Evolutionary conservation across 768 basidiomycete genomes (phyloP).

Genomic region (Cyclocybe cylindracea): DNA sequence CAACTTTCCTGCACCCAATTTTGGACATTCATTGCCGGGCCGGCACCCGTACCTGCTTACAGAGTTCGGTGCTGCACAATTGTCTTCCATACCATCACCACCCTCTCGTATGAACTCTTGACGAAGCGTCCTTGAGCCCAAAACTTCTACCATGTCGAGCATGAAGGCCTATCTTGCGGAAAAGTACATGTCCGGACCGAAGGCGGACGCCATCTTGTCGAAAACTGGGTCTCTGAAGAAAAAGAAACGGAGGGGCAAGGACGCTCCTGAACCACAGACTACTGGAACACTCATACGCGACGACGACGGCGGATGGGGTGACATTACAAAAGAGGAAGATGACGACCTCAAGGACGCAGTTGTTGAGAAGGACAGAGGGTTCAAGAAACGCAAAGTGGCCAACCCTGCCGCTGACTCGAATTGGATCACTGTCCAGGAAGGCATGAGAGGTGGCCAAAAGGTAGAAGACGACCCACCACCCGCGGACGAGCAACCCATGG

Average conservation of each 20-base stretch:
- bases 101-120: too few relatives aligned
- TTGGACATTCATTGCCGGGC: too few relatives aligned
- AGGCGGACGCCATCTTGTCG: conserved; percentile 92
- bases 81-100: too few relatives aligned
- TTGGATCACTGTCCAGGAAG: conserved; percentile 71
- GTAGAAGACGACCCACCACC: conserved; percentile 54
- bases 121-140: not conserved
- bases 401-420: conserved; percentile 45
- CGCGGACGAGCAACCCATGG: conserved; percentile 67
- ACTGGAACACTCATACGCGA: conserved; percentile 49
- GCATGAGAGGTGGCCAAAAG: conserved; percentile 23
- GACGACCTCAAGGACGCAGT: conserved; percentile 66
- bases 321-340: conserved; percentile 41
- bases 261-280: conserved; percentile 19
- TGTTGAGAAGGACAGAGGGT: conserved; percentile 72
- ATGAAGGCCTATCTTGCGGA: conserved; percentile 86
- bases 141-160: conserved; percentile 35
- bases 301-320: conserved; percentile 75
- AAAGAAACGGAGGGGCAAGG: conserved; percentile 70
- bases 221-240: conserved; percentile 63
- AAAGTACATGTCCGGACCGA: conserved; percentile 96
- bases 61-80: too few relatives aligned
- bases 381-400: conserved; percentile 68
- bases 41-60: too few relatives aligned
- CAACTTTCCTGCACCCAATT: too few relatives aligned